Base-by-base conservation (phyloP, 352 stramenopile genomes). In the Pythium plurisporium region DNA sequence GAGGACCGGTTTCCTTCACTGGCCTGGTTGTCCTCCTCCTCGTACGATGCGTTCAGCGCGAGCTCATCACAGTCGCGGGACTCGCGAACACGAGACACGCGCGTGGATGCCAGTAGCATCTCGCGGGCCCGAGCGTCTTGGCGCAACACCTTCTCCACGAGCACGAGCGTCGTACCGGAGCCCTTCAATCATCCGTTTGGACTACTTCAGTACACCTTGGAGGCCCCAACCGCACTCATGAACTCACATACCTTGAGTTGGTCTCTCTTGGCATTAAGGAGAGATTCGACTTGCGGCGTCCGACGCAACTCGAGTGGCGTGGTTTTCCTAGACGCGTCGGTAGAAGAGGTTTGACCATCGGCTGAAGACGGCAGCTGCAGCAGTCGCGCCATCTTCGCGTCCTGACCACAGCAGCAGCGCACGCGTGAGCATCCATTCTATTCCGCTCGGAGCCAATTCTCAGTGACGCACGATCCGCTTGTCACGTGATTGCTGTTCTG, bases 101-200 rank as follows among this genome's bases (percentile, higher is more conserved):
- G 59, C 25, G 51, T 62, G 3, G 62, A 71, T 41, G 50, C 41
- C 26, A 88, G 55, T 23, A 88, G 64, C 23, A 80, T 42, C 9
- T 79, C 62, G 0, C 73, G 66, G n/a, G 60, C 63, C 33, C 79
- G 63, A 1, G 64, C 62, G 20, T 85, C 76, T 19, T 49, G 55
- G 17, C 53, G 70, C 20, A 85, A 27, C 3, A 42, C 61, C 65
- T 77, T 56, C 30, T 43, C 14, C 19, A 38, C 38, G 1, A 59
- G 48, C 36, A 42, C 33, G 7, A 43, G 23, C 9, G 36, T 33
- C n/a, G 19, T 14, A 12, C 5, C n/a, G 9, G 33, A 11, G 4
- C 33, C 42, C 42, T 64, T 36, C 22, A 30, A 25, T 49, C 19
- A 30, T 5, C 22, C 20, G 27, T 7, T 12, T 36, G 31, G 25